Evolutionary conservation across 805 yeast genomes (phyloP).

Genomic region (Metschnikowia lachancei): DNA sequence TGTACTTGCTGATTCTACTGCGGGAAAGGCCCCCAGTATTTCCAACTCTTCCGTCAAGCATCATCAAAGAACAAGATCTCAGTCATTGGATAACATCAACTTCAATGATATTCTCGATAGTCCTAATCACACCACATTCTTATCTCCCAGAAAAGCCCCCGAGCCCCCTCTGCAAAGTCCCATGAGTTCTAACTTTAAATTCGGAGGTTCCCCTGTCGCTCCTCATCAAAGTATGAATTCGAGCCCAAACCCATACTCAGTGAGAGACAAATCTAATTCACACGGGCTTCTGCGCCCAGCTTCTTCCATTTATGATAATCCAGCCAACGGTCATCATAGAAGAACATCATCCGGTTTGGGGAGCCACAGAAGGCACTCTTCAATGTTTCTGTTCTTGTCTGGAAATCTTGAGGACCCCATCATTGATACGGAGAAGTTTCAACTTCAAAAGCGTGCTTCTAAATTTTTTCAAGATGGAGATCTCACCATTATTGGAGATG

Average conservation of each 20-base stretch:
- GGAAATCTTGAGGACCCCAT: slow-evolving; percentile 26
- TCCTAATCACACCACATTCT: slow-evolving; percentile 34
- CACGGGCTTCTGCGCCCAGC: slow-evolving; percentile 38
- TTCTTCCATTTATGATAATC: slow-evolving; percentile 51
- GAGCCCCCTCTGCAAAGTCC: slow-evolving; percentile 53
- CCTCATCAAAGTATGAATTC: neutral
- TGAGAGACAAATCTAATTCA: slow-evolving; percentile 22
- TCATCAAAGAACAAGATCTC: slow-evolving; percentile 51
- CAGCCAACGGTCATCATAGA: slow-evolving; percentile 28
- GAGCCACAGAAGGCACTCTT: slow-evolving; percentile 58
- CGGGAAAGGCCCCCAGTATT: slow-evolving; percentile 1
- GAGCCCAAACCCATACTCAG: slow-evolving; percentile 20
- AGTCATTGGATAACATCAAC: slow-evolving; percentile 44
- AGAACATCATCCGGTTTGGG: slow-evolving; percentile 29
- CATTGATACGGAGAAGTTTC: slow-evolving; percentile 10
- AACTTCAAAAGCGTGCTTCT: slow-evolving; percentile 13
- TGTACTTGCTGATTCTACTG: neutral
- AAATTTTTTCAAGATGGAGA: slow-evolving; percentile 13
- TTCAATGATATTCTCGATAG: slow-evolving; percentile 4
- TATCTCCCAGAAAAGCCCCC: slow-evolving; percentile 74
- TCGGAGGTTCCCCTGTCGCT: slow-evolving; percentile 26
- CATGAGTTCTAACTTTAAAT: slow-evolving; percentile 29
- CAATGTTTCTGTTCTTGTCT: slow-evolving; percentile 52
- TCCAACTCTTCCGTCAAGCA: slow-evolving; percentile 1
- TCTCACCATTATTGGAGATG: slow-evolving; percentile 15